Base-by-base conservation (phyloP, 305 asterid species). In the Fraxinus floribunda region DNA sequence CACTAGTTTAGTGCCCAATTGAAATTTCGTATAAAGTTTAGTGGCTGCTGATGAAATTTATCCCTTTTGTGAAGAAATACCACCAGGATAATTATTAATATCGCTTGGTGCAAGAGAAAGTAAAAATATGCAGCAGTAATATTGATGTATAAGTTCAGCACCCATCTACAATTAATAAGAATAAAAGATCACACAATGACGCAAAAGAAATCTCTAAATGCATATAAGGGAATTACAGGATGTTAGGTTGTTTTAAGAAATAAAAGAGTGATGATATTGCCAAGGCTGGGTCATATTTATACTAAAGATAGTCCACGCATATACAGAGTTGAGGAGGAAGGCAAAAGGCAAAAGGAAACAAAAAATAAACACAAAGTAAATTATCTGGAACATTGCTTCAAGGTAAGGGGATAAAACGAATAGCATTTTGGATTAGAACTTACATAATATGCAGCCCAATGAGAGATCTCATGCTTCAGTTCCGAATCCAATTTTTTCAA, bases 401-500 rank as follows among this genome's bases (percentile, higher is more conserved):
- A 68, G 36, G 8, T 64, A 78, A 76, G 64, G 52, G 41, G 57
- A 46, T 79, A 39, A 16, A 24, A 68, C 7, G 7, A 9, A 66
- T 24, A 10, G 36, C 34, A 10, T 64, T 16, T 57, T 66, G 81
- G 38, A 75, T 73, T 22, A 73, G 29, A 70, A 88, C 98, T 90
- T 89, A 96, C 99, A 86, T 94, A 96, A 87, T 96, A 93, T 35
- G 99, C 99, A 52, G 98, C 99, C 98, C 99, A 96, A 84, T 89
- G 93, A 76, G 90, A 83, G 84, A 86, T 88, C 93, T 95, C 99
- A 81, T 92, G 97, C 91, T 95, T 95, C 75, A 95, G 90, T 85
- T 95, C 98, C 35, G 95, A 92, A 88, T 96, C 99, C 89, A 94
- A 86, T 88, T 93, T 95, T 91, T 92, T 93, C 88, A 95, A 86